Evolutionary conservation across 768 basidiomycete genomes (phyloP), one percentile per base, ranked within the genome.

Genomic region (Pleurotus salmoneostramineus): DNA sequence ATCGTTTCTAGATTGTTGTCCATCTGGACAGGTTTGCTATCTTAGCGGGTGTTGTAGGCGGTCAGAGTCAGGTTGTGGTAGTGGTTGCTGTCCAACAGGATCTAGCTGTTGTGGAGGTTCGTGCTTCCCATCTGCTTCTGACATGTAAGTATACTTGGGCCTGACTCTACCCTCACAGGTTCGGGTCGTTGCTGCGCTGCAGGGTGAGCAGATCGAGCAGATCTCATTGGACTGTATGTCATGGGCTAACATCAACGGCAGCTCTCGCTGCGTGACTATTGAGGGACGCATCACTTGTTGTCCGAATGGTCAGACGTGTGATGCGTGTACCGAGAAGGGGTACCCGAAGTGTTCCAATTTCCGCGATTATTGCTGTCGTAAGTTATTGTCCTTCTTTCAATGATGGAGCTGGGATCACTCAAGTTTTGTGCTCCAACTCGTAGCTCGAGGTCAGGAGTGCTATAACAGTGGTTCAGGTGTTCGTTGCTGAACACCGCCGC

Each of bases 11-110:
- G 49, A 50, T 33, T 50, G 49, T 33, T 50, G 49, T 32, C 49
- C 49, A 33, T 50, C 49, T 33, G 49, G 49, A 12, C 49, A 50
- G 35, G 49, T 50, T 31, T 50, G 49, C 49, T 52, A 52, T 12
- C 50, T 52, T 14, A 52, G 34, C 11, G 35, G 33, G 5, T 35
- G 50, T 21, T 37, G 50, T n/a, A 36, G 33, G 35, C 50, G 33
- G 10, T n/a, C 50, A 11, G 34, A 52, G 50, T 10, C 50, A 8
- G 50, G 50, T 14, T 35, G 35, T 52, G 50, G 35, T 40, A 36
- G 50, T 35, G 49, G 49, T 32, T 50, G 49, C 17, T 50, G 49
- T 17, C 49, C 49, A 12, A 50, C 27, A 4, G 49, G 49, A 3
- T 37, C 35, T 11, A 52, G 35, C 40, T 37, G 50, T 37, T 52